Percentiles rank a stretch among this genome's conserved stretches.
Conservation (phyloP, 2,329 filamentous ascomycete species). For the Fusarium bactridioides region DNA sequence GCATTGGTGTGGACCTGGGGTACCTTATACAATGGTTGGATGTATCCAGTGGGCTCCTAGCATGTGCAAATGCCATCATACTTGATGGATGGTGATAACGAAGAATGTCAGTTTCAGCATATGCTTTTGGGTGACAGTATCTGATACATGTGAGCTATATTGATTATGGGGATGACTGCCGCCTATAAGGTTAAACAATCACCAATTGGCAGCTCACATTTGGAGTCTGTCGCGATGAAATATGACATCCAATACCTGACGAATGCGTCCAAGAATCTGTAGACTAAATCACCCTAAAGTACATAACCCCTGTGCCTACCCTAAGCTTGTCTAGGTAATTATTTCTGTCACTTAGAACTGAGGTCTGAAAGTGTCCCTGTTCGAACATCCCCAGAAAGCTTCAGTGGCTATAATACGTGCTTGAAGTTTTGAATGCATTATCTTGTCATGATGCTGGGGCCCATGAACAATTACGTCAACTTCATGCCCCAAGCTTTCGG, state of each 20-base stretch:
- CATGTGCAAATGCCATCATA: constrained; percentile 32
- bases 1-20: constrained; percentile 21
- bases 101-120: not conserved
- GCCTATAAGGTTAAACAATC: not conserved
- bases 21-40: constrained; percentile 1
- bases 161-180: no score
- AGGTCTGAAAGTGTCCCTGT: not conserved
- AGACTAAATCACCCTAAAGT: not conserved
- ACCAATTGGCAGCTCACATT: not conserved
- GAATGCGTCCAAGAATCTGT: not conserved
- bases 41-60: not conserved
- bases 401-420: not conserved
- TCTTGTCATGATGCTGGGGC: not conserved
- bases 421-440: not conserved
- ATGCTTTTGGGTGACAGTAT: no score
- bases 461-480: constrained; percentile 33
- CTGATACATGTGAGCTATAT: not conserved
- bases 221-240: no score
- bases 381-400: not conserved
- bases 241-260: not conserved
- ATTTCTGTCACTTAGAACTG: not conserved
- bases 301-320: not conserved
- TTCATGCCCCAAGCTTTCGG: constrained; percentile 32
- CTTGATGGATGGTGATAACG: not conserved
- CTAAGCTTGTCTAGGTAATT: not conserved